Percentiles rank a stretch among this genome's conserved stretches.
These are phyloP conservation scores for Cladosporium sp. DNA, from an alignment of 2,329 filamentous ascomycete genomes.

Conservation along the genomic window DNA sequence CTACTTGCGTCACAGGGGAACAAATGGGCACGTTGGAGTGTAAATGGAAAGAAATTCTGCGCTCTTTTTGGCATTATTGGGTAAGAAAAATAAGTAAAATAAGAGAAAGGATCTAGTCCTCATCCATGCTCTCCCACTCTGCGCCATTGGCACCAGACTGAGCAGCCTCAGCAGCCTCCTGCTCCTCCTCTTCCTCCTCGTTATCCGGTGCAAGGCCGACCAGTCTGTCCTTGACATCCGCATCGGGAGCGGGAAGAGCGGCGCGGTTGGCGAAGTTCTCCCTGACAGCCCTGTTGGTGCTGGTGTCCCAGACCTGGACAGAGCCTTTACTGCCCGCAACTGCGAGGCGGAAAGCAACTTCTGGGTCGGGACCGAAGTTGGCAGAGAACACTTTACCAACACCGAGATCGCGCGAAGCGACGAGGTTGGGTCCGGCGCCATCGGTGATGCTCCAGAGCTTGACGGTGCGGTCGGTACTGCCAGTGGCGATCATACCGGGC, in stretches of 20 bases:
- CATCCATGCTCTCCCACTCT: conserved; percentile 35
- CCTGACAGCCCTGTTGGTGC: conserved; percentile 83
- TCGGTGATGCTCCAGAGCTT: conserved; percentile 85
- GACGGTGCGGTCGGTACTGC: conserved; percentile 88
- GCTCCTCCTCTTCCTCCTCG: conserved; percentile 59
- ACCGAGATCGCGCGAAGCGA: conserved; percentile 84
- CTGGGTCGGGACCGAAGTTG: conserved; percentile 80
- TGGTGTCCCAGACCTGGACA: conserved; percentile 93
- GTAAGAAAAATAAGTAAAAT: neutral
- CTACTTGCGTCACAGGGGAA: no score
- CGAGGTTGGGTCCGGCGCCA: conserved; percentile 76
- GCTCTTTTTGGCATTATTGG: conserved; percentile 2
- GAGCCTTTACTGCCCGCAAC: conserved; percentile 92
- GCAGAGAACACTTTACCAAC: conserved; percentile 94
- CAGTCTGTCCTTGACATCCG: conserved; percentile 66
- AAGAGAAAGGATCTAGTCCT: conserved; percentile 24
- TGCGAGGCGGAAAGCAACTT: conserved; percentile 86
- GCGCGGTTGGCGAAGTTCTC: conserved; percentile 74
- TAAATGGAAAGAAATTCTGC: no score
- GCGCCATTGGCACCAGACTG: conserved; percentile 30
- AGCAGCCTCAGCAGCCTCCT: conserved; percentile 53
- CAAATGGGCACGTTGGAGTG: no score
- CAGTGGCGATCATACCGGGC: conserved; percentile 88
- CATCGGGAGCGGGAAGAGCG: conserved; percentile 48
- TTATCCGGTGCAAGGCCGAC: conserved; percentile 64